Evolutionary conservation across 306 rosid genomes (phyloP).

Genomic region (Cicer arietinum): DNA sequence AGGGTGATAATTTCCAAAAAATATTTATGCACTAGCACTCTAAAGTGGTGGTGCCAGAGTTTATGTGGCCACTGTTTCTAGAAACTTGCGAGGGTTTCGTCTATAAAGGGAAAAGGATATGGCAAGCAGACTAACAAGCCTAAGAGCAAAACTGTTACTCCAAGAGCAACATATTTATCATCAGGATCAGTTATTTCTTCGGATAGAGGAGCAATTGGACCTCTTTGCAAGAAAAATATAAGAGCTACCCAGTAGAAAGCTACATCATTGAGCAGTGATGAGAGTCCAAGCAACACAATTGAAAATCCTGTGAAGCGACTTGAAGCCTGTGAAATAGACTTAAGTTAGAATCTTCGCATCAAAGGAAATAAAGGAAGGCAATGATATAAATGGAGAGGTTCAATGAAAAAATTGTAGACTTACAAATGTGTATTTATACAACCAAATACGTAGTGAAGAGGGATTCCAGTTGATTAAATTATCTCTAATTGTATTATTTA

Average conservation of each 20-base stretch:
- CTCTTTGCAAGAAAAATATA: conserved; percentile 91
- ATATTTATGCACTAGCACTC: conserved; percentile 28
- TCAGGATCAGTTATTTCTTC: conserved; percentile 92
- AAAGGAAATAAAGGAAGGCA: background rate
- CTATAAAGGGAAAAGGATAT: conserved; percentile 86
- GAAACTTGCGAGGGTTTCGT: conserved; percentile 64
- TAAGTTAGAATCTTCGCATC: conserved; percentile 26
- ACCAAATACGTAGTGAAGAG: too few relatives aligned
- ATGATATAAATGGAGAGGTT: too few relatives aligned
- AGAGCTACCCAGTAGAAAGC: conserved; percentile 97
- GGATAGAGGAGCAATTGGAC: conserved; percentile 93
- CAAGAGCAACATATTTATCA: conserved; percentile 75
- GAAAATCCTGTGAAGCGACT: conserved; percentile 76
- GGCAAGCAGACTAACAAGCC: conserved; percentile 97
- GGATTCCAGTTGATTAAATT: too few relatives aligned
- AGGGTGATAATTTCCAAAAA: conserved; percentile 20
- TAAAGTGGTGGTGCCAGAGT: conserved; percentile 27
- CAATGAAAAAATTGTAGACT: too few relatives aligned
- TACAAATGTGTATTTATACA: too few relatives aligned
- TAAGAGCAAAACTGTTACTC: conserved; percentile 77
- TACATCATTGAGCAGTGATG: conserved; percentile 82
- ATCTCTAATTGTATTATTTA: background rate
- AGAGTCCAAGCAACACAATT: conserved; percentile 76
- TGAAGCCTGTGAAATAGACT: conserved; percentile 67
- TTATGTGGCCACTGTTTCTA: conserved; percentile 43